Base-by-base conservation (phyloP, 192 early-diverging fungal genomes). In the Backusella australiensis region DNA sequence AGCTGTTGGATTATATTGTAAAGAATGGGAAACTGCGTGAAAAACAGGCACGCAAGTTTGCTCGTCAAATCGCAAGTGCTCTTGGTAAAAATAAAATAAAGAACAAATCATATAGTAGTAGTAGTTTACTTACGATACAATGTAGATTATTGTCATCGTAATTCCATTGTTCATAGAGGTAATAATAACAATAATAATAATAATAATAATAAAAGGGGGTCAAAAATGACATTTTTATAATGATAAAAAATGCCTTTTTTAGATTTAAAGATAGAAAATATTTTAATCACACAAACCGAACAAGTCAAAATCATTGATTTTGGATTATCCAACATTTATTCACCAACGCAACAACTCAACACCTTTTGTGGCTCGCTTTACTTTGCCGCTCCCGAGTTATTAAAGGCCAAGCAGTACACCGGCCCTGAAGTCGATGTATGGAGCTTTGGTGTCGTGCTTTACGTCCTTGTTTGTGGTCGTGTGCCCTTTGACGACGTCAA, bases 341-440 rank as follows among this genome's bases (percentile, higher is more conserved):
- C 85, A 41, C 85, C 82, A 66, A 82, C 87, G 42, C 74, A 79
- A 46, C 85, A 84, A 73, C 72, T 90, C 29, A 81, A 82, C 44
- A 90, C 87, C 0, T 89, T 89, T 75, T 89, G 88, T 69, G 90
- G 89, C 11, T 92, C 87, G 14, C 91, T 94, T 8, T 94, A 94
- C 74, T 96, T 94, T 75, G 93, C 93, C 5, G 93, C 94, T 4
- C 94, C 94, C 7, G 94, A 96, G 78, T 89, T 96, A 88, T 90
- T 96, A 65, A 87, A 94, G 42, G 93, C 93, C 17, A 91, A 91
- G 44, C 89, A 89, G 53, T 96, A 96, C 75, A 90, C 87, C 8
- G 94, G 94, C 0, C 94, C 94, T 26, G 94, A 96, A 84, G 93
- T 96, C 1, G 94, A 96, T 77, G 92, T 96, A 77, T 96, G 94